Evolutionary conservation across 352 stramenopile genomes (phyloP).

Genomic region (Phytophthora fragariae): DNA sequence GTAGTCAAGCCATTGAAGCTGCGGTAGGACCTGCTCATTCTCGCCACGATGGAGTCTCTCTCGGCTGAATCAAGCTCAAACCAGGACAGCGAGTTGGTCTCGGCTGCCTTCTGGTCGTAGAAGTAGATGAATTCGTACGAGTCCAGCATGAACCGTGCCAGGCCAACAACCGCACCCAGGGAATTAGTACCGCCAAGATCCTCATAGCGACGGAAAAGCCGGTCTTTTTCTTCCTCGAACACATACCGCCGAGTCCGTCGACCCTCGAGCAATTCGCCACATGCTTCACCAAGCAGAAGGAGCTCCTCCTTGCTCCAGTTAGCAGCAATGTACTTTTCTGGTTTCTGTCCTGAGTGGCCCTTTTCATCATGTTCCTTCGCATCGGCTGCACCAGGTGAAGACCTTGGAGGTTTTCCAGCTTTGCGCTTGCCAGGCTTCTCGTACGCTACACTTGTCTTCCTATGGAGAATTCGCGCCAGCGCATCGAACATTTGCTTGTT

Average conservation of each 20-base stretch:
- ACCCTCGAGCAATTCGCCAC: constrained; percentile 44
- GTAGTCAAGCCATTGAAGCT: constrained; percentile 47
- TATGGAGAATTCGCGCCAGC: constrained; percentile 34
- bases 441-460: constrained; percentile 21
- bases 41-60: constrained; percentile 28
- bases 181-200: constrained; percentile 43
- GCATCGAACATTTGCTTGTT: constrained; percentile 40
- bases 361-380: constrained; percentile 29
- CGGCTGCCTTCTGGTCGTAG: constrained; percentile 42
- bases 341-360: constrained; percentile 20
- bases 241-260: constrained; percentile 46
- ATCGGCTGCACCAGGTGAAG: not conserved
- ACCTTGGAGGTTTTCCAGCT: not conserved
- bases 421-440: constrained; percentile 20
- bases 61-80: constrained; percentile 42
- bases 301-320: constrained; percentile 49
- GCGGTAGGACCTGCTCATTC: constrained; percentile 44
- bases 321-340: constrained; percentile 34
- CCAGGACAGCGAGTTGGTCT: constrained; percentile 37
- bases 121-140: constrained; percentile 60
- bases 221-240: constrained; percentile 52
- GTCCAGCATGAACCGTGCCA: constrained; percentile 47
- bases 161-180: constrained; percentile 28
- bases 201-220: constrained; percentile 45
- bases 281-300: constrained; percentile 43